Percentiles rank a stretch among this genome's conserved stretches.
Evolutionary conservation across 441 rosid species (phyloP).

Genomic region (Metrosideros polymorpha): DNA sequence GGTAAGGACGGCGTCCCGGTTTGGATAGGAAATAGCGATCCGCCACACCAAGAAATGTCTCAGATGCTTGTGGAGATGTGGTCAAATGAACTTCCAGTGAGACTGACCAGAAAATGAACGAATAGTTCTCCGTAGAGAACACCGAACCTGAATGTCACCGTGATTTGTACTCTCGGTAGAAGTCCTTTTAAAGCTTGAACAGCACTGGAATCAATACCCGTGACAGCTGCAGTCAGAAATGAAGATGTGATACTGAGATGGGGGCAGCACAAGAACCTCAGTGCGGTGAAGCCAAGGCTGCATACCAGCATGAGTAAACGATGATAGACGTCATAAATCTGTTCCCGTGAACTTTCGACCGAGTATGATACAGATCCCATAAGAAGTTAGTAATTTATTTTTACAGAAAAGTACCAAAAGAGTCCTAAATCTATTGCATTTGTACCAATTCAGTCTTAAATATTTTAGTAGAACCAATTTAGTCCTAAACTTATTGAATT

Average conservation of each 20-base stretch:
- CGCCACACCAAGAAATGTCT: conserved; percentile 12
- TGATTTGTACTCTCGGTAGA: conserved; percentile 22
- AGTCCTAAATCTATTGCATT: too few species aligned
- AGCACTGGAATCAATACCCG: conserved; percentile 62
- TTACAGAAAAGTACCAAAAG: too few species aligned
- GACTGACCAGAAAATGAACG: not conserved
- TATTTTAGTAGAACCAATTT: too few species aligned
- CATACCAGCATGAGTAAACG: not conserved
- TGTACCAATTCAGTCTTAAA: too few species aligned
- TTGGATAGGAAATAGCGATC: conserved; percentile 84
- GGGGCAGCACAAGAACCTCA: not conserved
- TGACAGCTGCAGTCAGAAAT: conserved; percentile 34
- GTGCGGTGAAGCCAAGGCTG: not conserved
- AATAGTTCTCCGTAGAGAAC: not conserved
- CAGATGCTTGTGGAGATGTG: not conserved
- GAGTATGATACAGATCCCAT: too few species aligned
- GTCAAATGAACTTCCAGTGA: not conserved
- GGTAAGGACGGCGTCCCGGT: conserved; percentile 63
- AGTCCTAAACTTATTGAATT: too few species aligned
- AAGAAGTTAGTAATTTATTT: too few species aligned
- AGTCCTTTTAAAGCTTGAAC: conserved; percentile 64
- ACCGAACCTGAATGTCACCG: too few species aligned
- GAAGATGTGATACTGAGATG: not conserved
- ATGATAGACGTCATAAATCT: too few species aligned
- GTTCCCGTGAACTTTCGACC: too few species aligned